phyloP scores from a whole-genome alignment of 73 alveolate genomes.

The Paramecium primaurelia region DNA sequence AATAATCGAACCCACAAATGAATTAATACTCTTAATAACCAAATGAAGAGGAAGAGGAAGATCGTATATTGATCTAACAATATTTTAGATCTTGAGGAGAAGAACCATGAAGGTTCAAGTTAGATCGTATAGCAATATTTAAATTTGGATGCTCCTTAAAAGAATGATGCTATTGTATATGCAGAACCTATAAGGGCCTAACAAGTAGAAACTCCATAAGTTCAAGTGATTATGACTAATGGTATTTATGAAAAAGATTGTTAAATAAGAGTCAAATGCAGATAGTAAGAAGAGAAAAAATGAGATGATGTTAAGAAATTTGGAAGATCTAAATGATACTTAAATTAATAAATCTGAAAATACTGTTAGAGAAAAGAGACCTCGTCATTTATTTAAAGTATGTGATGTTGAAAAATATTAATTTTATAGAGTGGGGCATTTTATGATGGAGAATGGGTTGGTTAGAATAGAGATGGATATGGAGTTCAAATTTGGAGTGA shows the following conservation, averaged over 20 bases:
- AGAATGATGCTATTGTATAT: background rate
- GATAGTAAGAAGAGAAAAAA: slow-evolving; percentile 12
- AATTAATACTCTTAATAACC: slow-evolving; percentile 11
- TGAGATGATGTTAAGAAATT: background rate
- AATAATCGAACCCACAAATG: background rate
- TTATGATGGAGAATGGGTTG: slow-evolving; percentile 62
- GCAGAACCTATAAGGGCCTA: background rate
- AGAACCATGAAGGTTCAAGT: background rate
- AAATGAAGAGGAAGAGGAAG: slow-evolving; percentile 30
- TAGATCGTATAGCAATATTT: background rate
- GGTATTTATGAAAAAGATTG: background rate
- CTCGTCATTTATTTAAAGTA: slow-evolving; percentile 28
- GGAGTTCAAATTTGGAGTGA: slow-evolving; percentile 59
- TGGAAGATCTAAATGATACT: background rate
- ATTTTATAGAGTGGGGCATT: slow-evolving; percentile 50
- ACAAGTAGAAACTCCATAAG: background rate
- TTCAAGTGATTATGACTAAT: background rate
- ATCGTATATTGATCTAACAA: background rate
- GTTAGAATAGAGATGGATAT: slow-evolving; percentile 68
- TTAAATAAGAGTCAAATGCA: background rate
- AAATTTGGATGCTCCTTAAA: background rate
- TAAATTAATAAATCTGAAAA: background rate
- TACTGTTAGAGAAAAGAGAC: slow-evolving; percentile 26
- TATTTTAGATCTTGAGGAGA: background rate
- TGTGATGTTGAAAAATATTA: background rate